Evolutionary conservation across 2,329 filamentous ascomycete species (phyloP).

Genomic region (Fusarium incarnatum): DNA sequence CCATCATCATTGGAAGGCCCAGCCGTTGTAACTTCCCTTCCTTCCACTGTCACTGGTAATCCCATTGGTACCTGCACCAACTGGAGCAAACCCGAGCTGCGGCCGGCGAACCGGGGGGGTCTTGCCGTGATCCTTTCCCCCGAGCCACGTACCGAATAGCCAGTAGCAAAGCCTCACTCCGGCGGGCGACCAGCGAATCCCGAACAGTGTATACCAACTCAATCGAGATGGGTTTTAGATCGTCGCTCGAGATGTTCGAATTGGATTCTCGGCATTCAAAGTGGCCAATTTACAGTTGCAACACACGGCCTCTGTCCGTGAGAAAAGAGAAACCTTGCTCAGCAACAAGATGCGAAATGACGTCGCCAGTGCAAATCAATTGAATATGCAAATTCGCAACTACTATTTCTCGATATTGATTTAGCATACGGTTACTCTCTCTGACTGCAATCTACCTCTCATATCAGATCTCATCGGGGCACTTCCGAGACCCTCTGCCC

Average conservation of each 20-base stretch:
- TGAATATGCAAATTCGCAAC: not conserved
- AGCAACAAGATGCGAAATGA: constrained; percentile 12
- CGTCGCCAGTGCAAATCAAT: constrained; percentile 13
- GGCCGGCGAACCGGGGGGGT: constrained; percentile 47
- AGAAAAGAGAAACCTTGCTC: constrained; percentile 7
- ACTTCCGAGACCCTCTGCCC: constrained; percentile 38
- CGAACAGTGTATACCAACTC: constrained; percentile 2
- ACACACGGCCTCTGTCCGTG: constrained; percentile 13
- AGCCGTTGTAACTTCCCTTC: constrained; percentile 27
- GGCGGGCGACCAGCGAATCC: constrained; percentile 12
- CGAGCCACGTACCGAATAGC: constrained; percentile 46
- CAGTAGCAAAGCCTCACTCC: constrained; percentile 23
- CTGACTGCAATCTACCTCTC: constrained; percentile 3
- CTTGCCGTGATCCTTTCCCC: constrained; percentile 48
- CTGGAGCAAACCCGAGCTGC: constrained; percentile 36
- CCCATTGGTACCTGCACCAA: constrained; percentile 44
- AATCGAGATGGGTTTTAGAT: constrained; percentile 15
- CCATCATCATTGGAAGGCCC: constrained; percentile 40
- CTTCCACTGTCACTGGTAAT: constrained; percentile 35
- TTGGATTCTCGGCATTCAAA: constrained; percentile 27
- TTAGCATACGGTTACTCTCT: not conserved
- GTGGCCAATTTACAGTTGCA: constrained; percentile 19
- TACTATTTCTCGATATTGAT: not conserved
- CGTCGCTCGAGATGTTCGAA: constrained; percentile 21
- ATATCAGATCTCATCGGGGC: constrained; percentile 22